A percentile compares a stretch with the other conserved stretches of the same genome.
phyloP scores from a whole-genome alignment of 768 basidiomycete species.

The Termitomyces sp. region DNA sequence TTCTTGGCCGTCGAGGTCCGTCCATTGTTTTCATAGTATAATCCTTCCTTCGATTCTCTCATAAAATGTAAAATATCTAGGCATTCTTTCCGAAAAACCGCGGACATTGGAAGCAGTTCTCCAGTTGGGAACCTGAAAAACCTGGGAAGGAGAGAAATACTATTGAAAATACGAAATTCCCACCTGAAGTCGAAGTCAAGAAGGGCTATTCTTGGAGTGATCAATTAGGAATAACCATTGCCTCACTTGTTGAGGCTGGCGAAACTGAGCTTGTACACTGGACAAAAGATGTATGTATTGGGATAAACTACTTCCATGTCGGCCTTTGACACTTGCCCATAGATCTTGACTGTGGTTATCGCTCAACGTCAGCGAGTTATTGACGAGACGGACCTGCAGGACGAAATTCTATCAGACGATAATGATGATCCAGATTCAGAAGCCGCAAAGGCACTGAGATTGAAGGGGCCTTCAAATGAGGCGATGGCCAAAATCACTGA shows the following conservation, averaged over 20 bases:
- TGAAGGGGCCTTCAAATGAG: conserved; percentile 56
- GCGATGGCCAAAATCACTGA: conserved; percentile 67
- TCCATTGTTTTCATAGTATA: conserved; percentile 5
- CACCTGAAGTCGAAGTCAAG: conserved; percentile 74
- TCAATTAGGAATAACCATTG: conserved; percentile 83
- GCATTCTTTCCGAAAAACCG: conserved; percentile 89
- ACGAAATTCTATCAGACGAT: conserved; percentile 30
- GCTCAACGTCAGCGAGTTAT: conserved; percentile 55
- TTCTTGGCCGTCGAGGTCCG: conserved; percentile 87
- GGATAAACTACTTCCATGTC: background rate
- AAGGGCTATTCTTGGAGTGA: conserved; percentile 88
- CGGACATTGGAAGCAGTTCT: conserved; percentile 80
- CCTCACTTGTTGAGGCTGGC: conserved; percentile 62
- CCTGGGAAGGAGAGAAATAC: conserved; percentile 30
- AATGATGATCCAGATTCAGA: conserved; percentile 16
- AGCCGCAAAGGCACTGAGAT: conserved; percentile 14
- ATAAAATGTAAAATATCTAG: conserved; percentile 28
- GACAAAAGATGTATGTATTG: conserved; percentile 66
- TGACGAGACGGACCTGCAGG: conserved; percentile 42
- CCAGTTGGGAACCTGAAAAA: conserved; percentile 65
- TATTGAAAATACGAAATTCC: conserved; percentile 40
- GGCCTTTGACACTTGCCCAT: background rate
- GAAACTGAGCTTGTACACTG: conserved; percentile 67
- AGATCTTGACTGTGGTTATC: conserved; percentile 64
- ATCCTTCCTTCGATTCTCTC: background rate